phyloP scores from a whole-genome alignment of 345 rosid genomes.

The Arabis alpina region DNA sequence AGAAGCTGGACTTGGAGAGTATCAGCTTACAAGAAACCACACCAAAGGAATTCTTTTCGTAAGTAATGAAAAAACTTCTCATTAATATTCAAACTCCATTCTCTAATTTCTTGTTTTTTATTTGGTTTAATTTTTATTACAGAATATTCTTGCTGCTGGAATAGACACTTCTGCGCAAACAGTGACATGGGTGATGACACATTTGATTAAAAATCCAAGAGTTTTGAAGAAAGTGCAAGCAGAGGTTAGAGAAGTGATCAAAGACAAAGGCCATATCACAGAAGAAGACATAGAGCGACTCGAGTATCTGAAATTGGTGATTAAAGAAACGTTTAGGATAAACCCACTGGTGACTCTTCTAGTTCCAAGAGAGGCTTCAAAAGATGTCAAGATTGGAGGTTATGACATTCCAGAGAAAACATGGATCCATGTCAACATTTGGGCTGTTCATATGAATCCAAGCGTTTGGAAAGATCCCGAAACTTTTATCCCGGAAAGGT shows the following conservation, averaged over 20 bases:
- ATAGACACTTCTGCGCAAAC: conserved; percentile 31
- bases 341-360: conserved; percentile 26
- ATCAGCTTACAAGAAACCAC: conserved; percentile 46
- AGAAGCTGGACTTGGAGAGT: conserved; percentile 25
- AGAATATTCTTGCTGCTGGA: conserved; percentile 34
- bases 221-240: conserved; percentile 31
- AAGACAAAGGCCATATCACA: conserved; percentile 21
- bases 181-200: conserved; percentile 33
- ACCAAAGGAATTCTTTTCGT: conserved; percentile 56
- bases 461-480: conserved; percentile 36
- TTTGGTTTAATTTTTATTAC: background rate
- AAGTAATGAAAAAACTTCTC: conserved; percentile 8
- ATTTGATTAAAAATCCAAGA: conserved; percentile 32
- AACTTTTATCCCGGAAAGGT: conserved; percentile 34
- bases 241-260: conserved; percentile 21
- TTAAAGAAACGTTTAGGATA: conserved; percentile 26
- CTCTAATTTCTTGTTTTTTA: too few species aligned
- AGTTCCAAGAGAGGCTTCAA: conserved; percentile 32
- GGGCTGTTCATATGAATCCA: conserved; percentile 25
- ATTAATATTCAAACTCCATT: background rate
- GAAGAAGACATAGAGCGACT: conserved; percentile 33
- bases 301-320: conserved; percentile 27
- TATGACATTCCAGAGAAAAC: conserved; percentile 15
- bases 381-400: conserved; percentile 11
- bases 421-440: conserved; percentile 22